phyloP scores from a whole-genome alignment of 176 grass and related monocot genomes.

The Saccharum spontaneum region DNA sequence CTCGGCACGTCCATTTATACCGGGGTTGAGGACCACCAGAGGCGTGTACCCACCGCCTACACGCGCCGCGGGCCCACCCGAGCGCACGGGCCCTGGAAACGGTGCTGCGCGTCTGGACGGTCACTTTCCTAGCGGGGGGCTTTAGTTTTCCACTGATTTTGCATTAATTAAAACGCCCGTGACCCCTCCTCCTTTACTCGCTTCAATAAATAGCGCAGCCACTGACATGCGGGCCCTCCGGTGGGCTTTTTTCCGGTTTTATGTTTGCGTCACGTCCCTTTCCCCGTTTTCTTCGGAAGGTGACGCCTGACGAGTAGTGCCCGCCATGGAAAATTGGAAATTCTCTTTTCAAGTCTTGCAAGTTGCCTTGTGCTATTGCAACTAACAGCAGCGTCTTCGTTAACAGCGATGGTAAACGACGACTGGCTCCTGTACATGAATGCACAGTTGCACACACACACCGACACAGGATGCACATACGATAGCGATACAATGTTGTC shows the following conservation, averaged over 20 bases:
- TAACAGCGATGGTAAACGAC: not conserved
- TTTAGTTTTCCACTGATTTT: not conserved
- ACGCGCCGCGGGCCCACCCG: not conserved
- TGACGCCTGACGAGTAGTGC: not conserved
- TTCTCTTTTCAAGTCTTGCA: not conserved
- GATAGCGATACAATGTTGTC: not conserved
- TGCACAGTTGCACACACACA: no score
- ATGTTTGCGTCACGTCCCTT: not conserved
- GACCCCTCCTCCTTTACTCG: not conserved
- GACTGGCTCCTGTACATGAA: not conserved
- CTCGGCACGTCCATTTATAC: not conserved
- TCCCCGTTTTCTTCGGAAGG: not conserved
- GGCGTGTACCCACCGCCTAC: not conserved
- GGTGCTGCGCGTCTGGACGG: not conserved
- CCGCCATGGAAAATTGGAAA: not conserved
- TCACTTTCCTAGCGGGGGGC: not conserved
- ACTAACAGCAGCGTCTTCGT: not conserved
- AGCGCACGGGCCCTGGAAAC: not conserved
- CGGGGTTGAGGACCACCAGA: not conserved
- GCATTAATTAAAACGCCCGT: constrained; percentile 10
- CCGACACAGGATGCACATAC: no score
- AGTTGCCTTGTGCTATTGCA: not conserved
- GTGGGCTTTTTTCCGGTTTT: not conserved
- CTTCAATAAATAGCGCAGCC: not conserved
- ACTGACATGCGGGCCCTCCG: not conserved